Conservation (phyloP, 1,284 basidiomycete genomes). For the Irpex sp. region DNA sequence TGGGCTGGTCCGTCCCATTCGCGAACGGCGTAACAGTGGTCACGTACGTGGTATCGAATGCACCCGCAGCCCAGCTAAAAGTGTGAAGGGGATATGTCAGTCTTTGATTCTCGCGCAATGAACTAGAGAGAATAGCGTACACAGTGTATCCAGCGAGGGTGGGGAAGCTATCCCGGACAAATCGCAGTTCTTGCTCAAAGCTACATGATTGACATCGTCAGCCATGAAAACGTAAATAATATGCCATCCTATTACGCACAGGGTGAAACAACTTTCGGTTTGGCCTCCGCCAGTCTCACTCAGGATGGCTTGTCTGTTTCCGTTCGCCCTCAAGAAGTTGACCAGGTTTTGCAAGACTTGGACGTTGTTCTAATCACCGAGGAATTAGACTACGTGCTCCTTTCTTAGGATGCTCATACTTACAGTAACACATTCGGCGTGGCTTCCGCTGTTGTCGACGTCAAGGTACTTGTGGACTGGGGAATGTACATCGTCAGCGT, state of each 20-base stretch:
- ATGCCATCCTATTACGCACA: too few relatives aligned
- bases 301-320: constrained; percentile 51
- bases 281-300: constrained; percentile 58
- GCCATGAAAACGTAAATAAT: too few relatives aligned
- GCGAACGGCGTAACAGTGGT: constrained; percentile 32
- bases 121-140: too few relatives aligned
- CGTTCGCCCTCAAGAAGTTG: constrained; percentile 42
- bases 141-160: constrained; percentile 46
- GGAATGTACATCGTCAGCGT: too few relatives aligned
- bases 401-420: neutral
- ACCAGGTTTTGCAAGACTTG: constrained; percentile 42
- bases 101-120: too few relatives aligned
- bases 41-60: constrained; percentile 36
- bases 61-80: constrained; percentile 34
- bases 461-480: constrained; percentile 40
- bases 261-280: constrained; percentile 44
- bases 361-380: constrained; percentile 36
- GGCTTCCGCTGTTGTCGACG: constrained; percentile 52
- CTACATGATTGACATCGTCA: constrained; percentile 19
- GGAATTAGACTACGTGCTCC: neutral
- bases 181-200: constrained; percentile 41
- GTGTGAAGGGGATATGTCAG: neutral
- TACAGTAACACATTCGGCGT: constrained; percentile 42
- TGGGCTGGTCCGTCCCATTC: constrained; percentile 35
- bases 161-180: constrained; percentile 41